Evolutionary conservation across 2,329 filamentous ascomycete species (phyloP).

Genomic region (Canariomyces notabilis): DNA sequence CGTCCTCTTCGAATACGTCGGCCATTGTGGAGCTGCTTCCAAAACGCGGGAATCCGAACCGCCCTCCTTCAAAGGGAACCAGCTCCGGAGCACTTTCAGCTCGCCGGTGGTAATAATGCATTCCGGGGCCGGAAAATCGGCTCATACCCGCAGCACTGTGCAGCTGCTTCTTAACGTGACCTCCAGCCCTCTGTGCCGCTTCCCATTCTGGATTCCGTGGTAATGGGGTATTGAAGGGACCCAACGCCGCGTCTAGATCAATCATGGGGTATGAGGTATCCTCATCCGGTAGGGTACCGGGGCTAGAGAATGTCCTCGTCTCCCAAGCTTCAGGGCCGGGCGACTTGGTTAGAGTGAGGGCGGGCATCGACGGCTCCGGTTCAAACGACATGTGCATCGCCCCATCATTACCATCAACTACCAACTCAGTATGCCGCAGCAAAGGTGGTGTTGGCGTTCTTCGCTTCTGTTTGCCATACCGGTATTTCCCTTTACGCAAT

Average conservation of each 20-base stretch:
- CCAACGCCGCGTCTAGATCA: constrained; percentile 87
- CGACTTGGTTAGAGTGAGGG: constrained; percentile 40
- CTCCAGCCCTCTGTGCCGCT: constrained; percentile 55
- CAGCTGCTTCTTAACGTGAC: constrained; percentile 59
- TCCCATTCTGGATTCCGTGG: constrained; percentile 61
- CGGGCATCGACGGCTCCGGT: constrained; percentile 33
- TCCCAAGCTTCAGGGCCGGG: constrained; percentile 28
- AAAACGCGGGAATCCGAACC: constrained; percentile 56
- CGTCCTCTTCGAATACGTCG: constrained; percentile 82
- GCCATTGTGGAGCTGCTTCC: constrained; percentile 71
- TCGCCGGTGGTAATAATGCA: constrained; percentile 71
- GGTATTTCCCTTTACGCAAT: constrained; percentile 54
- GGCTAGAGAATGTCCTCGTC: constrained; percentile 36
- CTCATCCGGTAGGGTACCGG: constrained; percentile 41
- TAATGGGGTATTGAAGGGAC: constrained; percentile 81
- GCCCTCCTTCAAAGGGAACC: constrained; percentile 62
- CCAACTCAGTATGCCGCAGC: constrained; percentile 27
- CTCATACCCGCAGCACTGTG: constrained; percentile 72
- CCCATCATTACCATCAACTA: constrained; percentile 27
- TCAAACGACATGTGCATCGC: constrained; percentile 25
- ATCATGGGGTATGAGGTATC: constrained; percentile 76
- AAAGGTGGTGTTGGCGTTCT: constrained; percentile 46
- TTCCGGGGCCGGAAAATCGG: constrained; percentile 62
- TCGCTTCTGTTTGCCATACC: constrained; percentile 39
- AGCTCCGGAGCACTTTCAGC: constrained; percentile 78